Conservation (phyloP, 352 stramenopile genomes). For the Phytophthora uliginosa region DNA sequence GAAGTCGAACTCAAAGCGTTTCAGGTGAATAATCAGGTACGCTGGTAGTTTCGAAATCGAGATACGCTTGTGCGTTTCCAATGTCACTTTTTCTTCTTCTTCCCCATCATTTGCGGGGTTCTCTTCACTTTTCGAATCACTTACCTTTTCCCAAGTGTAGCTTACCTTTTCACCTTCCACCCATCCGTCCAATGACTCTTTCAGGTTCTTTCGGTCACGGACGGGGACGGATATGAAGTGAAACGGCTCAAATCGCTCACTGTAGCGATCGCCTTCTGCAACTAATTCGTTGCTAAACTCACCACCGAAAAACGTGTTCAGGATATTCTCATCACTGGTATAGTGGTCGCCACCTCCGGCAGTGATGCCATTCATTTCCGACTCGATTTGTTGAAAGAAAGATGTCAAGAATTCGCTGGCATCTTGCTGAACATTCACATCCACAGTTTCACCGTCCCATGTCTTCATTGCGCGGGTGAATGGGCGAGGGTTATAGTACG, state of each 20-base stretch:
- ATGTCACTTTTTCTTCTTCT: conserved; percentile 75
- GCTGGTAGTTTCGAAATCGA: conserved; percentile 91
- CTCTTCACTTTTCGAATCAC: conserved; percentile 23
- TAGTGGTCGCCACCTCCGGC: conserved; percentile 36
- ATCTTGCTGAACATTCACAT: conserved; percentile 94
- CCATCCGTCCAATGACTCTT: conserved; percentile 89
- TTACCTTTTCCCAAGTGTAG: conserved; percentile 89
- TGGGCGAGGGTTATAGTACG: conserved; percentile 85
- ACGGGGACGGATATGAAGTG: conserved; percentile 93
- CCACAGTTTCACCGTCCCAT: conserved; percentile 89
- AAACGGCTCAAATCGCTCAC: conserved; percentile 91
- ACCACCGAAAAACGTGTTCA: conserved; percentile 91
- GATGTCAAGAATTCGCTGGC: conserved; percentile 94
- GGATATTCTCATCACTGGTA: conserved; percentile 76
- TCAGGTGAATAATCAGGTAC: conserved; percentile 95
- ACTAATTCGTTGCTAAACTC: conserved; percentile 95
- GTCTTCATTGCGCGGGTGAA: conserved; percentile 90
- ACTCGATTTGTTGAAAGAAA: conserved; percentile 95
- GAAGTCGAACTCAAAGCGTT: conserved; percentile 97
- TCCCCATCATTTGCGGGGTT: conserved; percentile 38
- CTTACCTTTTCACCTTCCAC: conserved; percentile 92
- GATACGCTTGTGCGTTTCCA: conserved; percentile 92
- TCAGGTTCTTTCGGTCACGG: conserved; percentile 88
- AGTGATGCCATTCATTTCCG: conserved; percentile 87
- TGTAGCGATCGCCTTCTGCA: conserved; percentile 88